Conservation (phyloP, 2,329 filamentous ascomycete genomes). For the Akanthomyces uredinophilus region DNA sequence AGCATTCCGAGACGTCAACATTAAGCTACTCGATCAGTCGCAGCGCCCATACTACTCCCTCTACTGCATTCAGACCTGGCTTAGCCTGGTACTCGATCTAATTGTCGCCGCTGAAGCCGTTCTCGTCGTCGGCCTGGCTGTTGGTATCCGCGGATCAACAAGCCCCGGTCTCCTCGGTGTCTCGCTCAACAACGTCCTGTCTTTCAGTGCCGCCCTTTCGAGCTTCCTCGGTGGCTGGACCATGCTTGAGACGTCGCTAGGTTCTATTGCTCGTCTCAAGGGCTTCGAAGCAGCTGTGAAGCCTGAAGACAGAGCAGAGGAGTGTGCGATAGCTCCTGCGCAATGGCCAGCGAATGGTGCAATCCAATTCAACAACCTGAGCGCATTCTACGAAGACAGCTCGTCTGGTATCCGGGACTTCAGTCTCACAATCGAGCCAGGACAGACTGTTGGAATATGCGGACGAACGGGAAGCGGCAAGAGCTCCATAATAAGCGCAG, state of each 20-base stretch:
- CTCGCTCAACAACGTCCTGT: conserved; percentile 19
- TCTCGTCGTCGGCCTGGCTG: conserved; percentile 30
- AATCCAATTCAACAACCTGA: conserved; percentile 20
- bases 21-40: conserved; percentile 38
- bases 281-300: conserved; percentile 18
- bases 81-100: conserved; percentile 42
- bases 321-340: conserved; percentile 15
- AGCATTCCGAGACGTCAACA: conserved; percentile 33
- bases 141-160: conserved; percentile 19
- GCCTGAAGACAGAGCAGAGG: conserved; percentile 17
- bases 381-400: conserved; percentile 19
- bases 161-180: conserved; percentile 16
- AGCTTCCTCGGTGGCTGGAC: conserved; percentile 25
- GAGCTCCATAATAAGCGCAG: conserved; percentile 30
- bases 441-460: conserved; percentile 24
- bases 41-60: conserved; percentile 47
- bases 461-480: conserved; percentile 30
- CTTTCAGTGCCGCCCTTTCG: conserved; percentile 18
- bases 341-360: conserved; percentile 21
- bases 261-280: conserved; percentile 21
- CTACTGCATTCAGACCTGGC: conserved; percentile 46
- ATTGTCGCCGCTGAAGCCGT: conserved; percentile 22
- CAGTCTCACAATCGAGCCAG: conserved; percentile 19
- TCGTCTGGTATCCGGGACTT: conserved; percentile 15
- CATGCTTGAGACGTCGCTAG: conserved; percentile 23